Conservation (phyloP, 2,329 filamentous ascomycete genomes). For the Xenoacremonium recifei region DNA sequence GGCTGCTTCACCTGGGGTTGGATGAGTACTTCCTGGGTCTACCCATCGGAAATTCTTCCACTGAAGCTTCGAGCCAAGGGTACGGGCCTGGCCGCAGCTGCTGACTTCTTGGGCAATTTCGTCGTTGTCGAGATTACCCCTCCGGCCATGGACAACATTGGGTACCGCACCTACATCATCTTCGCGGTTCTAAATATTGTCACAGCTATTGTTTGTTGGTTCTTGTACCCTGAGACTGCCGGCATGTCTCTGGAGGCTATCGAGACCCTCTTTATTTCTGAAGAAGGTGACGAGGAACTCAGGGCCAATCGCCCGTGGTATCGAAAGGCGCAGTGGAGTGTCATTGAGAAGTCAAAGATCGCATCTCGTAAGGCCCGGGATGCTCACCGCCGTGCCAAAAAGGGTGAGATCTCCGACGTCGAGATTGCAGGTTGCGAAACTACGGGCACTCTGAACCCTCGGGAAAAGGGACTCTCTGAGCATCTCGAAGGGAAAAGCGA, state of each 20-base stretch:
- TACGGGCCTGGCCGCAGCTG: no score
- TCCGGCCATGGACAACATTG: no score
- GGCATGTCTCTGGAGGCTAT: no score
- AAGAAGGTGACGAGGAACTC: not conserved
- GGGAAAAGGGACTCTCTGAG: not conserved
- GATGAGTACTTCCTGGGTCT: not conserved
- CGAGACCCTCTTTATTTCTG: no score
- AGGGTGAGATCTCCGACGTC: not conserved
- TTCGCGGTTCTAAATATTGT: no score
- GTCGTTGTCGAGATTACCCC: no score
- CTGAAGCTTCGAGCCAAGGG: no score
- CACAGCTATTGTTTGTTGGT: no score
- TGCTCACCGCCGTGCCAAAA: not conserved
- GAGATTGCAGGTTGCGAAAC: not conserved
- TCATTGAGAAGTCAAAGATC: not conserved
- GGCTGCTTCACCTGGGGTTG: not conserved
- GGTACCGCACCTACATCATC: no score
- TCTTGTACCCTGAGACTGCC: no score
- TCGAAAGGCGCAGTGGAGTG: not conserved
- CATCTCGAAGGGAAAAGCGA: not conserved
- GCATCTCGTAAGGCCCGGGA: not conserved
- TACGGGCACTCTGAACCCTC: not conserved
- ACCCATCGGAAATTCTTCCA: no score
- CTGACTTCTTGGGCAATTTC: no score
- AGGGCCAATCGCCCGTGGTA: not conserved